Evolutionary conservation across 306 rosid genomes (phyloP), one percentile per base, ranked within the genome.

Genomic region (Mimosa bimucronata): DNA sequence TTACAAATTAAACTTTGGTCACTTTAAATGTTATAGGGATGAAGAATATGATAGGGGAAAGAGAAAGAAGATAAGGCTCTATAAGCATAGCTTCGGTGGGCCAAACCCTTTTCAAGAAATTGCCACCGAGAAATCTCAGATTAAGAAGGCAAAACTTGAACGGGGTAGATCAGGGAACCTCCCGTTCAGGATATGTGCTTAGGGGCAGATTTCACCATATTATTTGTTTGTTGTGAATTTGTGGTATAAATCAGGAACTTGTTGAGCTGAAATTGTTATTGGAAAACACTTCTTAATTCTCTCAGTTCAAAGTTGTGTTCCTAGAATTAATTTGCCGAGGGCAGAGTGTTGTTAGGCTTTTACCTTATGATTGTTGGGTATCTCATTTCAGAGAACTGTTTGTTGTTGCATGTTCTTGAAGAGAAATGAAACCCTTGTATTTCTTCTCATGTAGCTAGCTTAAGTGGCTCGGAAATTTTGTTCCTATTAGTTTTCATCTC

Each of bases 1-100:
- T 38, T 55, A 62, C 29, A 23, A 79, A 46, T 57, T 60, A 38
- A 16, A 28, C n/a, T 62, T 40, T 67, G 62, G 52, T 42, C 50
- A 28, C 52, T 42, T 55, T n/a, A 9, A 73, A 31, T 85, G 60
- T 68, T 78, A n/a, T 80, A 95, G 98, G 98, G 98, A 95, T 68
- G 97, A 95, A 83, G 98, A 92, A 79, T 90, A 88, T 42, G 98
- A 95, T 37, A 82, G 66, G 75, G 98, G 98, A 60, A 95, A 88
- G 87, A 91, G 93, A 80, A 95, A 89, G 91, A 95, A 91, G 88
- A 21, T 95, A 16, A 88, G 87, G 81, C 74, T 42, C n/a, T 68
- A 75, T 38, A 90, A 90, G 82, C 83, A 66, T 3, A 81, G 73
- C 34, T 88, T 84, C 67, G 93, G 85, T 31, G 96, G 96, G 53